Evolutionary conservation across 495 filamentous ascomycete genomes (phyloP).

Genomic region (Penicillium coprophilum): DNA sequence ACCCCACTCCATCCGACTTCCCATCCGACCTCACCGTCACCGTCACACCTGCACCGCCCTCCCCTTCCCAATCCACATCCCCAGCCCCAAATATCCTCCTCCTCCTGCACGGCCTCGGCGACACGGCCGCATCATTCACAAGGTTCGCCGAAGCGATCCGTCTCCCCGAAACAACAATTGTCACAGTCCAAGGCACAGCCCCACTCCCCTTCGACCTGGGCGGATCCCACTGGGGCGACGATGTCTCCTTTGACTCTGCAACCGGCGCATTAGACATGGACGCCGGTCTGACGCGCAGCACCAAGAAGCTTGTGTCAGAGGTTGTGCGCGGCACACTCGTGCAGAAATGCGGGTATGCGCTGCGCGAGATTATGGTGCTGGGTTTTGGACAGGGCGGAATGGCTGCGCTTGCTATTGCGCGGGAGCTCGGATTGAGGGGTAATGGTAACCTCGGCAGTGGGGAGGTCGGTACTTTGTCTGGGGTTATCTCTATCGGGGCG

Average conservation of each 20-base stretch:
- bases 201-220: constrained; percentile 70
- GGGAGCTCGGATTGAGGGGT: constrained; percentile 28
- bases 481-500: constrained; percentile 78
- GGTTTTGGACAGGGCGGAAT: constrained; percentile 90
- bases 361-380: constrained; percentile 69
- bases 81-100: constrained; percentile 71
- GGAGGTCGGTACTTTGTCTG: constrained; percentile 42
- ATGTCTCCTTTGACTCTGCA: constrained; percentile 64
- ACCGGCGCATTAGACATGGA: constrained; percentile 73
- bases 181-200: constrained; percentile 73
- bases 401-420: constrained; percentile 61
- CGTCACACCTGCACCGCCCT: constrained; percentile 41
- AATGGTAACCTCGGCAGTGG: constrained; percentile 17
- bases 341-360: constrained; percentile 66
- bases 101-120: constrained; percentile 89
- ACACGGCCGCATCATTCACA: constrained; percentile 67
- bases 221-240: constrained; percentile 93
- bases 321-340: constrained; percentile 63
- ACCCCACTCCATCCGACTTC: constrained; percentile 51
- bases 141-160: constrained; percentile 68
- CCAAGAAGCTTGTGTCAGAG: constrained; percentile 49
- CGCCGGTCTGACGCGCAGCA: constrained; percentile 65
- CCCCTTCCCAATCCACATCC: constrained; percentile 17
- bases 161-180: constrained; percentile 75
- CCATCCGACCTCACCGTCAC: constrained; percentile 46